phyloP scores from a whole-genome alignment of 768 basidiomycete genomes.

The Cubamyces lactineus region DNA sequence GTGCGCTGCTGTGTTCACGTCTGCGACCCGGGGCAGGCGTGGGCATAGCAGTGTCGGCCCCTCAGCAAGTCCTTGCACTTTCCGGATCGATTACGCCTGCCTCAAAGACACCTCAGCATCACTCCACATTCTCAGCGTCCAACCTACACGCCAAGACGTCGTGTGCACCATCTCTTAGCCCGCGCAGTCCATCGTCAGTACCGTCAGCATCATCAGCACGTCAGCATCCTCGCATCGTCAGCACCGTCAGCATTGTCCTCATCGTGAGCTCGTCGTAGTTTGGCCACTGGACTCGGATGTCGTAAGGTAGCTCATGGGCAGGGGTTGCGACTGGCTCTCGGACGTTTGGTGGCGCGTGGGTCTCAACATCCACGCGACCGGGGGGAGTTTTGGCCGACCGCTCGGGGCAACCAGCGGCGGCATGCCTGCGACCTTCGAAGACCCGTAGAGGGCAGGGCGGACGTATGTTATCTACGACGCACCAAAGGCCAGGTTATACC shows the following conservation, averaged over 20 bases:
- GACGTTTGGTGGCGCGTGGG: conserved; percentile 19
- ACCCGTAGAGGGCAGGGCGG: conserved; percentile 21
- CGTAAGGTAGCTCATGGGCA: conserved; percentile 7
- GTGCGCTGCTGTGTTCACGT: neutral
- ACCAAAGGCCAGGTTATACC: conserved; percentile 24
- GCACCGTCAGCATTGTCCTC: too few species aligned
- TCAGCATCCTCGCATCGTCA: too few species aligned
- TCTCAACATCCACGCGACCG: conserved; percentile 4
- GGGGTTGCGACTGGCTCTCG: conserved; percentile 16
- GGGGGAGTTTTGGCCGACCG: conserved; percentile 22
- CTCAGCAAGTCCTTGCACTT: neutral
- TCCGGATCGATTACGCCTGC: neutral
- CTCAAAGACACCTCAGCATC: neutral
- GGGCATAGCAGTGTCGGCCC: neutral
- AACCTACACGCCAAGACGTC: too few species aligned
- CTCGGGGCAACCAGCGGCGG: conserved; percentile 22
- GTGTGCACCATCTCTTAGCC: too few species aligned
- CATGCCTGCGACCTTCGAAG: conserved; percentile 19
- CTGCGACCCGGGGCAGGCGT: neutral
- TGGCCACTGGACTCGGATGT: neutral
- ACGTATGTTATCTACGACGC: conserved; percentile 25
- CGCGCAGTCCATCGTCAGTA: too few species aligned
- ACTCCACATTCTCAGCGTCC: too few species aligned
- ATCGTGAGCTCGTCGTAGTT: neutral
- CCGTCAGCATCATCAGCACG: too few species aligned